Percentiles rank a stretch among this genome's conserved stretches.
Evolutionary conservation across 1,139 yeast genomes (phyloP).

Genomic region (Protomyces inundatus): DNA sequence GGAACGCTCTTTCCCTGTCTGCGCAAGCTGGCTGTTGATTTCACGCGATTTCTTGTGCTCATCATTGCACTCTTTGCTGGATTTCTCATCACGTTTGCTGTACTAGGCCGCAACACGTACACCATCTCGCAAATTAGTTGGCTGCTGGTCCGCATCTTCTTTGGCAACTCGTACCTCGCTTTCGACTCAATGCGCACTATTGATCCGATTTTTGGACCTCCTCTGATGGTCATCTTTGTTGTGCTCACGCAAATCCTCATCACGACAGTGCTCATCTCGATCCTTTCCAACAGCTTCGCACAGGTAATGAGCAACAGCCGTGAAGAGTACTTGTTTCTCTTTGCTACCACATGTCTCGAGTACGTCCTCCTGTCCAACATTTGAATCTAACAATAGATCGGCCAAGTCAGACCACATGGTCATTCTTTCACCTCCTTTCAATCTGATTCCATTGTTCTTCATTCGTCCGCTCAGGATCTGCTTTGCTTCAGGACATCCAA

Average conservation of each 20-base stretch:
- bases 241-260: slow-evolving; percentile 36
- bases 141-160: slow-evolving; percentile 39
- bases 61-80: slow-evolving; percentile 38
- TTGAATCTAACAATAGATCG: slow-evolving; percentile 35
- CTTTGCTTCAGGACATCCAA: slow-evolving; percentile 34
- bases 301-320: slow-evolving; percentile 38
- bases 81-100: slow-evolving; percentile 38
- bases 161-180: slow-evolving; percentile 38
- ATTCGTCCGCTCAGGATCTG: slow-evolving; percentile 37
- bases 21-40: slow-evolving; percentile 37
- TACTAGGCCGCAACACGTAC: slow-evolving; percentile 36
- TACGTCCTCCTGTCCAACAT: background rate
- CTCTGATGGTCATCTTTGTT: slow-evolving; percentile 36
- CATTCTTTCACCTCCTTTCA: slow-evolving; percentile 40
- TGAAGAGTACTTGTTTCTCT: slow-evolving; percentile 17
- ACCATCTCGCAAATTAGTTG: slow-evolving; percentile 37
- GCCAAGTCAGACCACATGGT: slow-evolving; percentile 38
- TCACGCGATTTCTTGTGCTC: slow-evolving; percentile 37
- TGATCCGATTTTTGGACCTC: slow-evolving; percentile 38
- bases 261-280: slow-evolving; percentile 38
- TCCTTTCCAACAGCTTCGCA: slow-evolving; percentile 37
- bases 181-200: slow-evolving; percentile 38
- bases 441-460: slow-evolving; percentile 34
- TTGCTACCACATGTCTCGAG: slow-evolving; percentile 21
- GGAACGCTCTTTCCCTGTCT: slow-evolving; percentile 40